Conservation (phyloP, 2,329 filamentous ascomycete genomes). For the Anthostomella pinea region DNA sequence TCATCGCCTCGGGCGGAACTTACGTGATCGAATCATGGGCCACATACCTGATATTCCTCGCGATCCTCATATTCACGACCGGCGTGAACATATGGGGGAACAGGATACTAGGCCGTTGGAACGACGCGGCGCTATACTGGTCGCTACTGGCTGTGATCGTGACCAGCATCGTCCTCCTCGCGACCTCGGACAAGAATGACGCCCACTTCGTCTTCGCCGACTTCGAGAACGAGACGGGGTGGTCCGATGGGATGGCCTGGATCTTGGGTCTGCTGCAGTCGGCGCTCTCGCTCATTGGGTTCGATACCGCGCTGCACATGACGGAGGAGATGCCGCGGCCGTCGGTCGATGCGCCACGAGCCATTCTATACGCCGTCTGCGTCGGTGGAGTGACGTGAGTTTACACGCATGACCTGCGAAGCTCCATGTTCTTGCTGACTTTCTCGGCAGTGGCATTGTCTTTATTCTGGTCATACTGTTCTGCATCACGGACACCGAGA, state of each 20-base stretch:
- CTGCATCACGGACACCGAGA: slow-evolving; percentile 36
- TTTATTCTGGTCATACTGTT: slow-evolving; percentile 43
- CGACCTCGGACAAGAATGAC: slow-evolving; percentile 39
- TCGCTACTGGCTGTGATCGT: slow-evolving; percentile 40
- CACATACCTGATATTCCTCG: slow-evolving; percentile 43
- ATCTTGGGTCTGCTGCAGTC: slow-evolving; percentile 44
- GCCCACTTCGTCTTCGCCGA: slow-evolving; percentile 42
- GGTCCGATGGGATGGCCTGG: slow-evolving; percentile 46
- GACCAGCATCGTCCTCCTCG: slow-evolving; percentile 42
- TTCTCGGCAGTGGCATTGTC: slow-evolving; percentile 27
- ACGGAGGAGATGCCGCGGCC: slow-evolving; percentile 46
- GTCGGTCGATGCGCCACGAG: slow-evolving; percentile 37
- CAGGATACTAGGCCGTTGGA: slow-evolving; percentile 39
- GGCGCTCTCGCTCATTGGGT: slow-evolving; percentile 38
- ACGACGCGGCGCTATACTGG: slow-evolving; percentile 42
- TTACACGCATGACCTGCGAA: background rate
- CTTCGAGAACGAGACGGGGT: slow-evolving; percentile 44
- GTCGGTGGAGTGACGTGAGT: slow-evolving; percentile 43
- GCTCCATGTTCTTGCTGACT: slow-evolving; percentile 5
- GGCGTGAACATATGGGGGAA: slow-evolving; percentile 42
- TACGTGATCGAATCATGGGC: slow-evolving; percentile 38
- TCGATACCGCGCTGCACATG: slow-evolving; percentile 45
- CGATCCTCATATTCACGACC: slow-evolving; percentile 35
- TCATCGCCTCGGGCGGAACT: slow-evolving; percentile 36
- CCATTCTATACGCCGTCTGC: slow-evolving; percentile 42